These are phyloP conservation scores for Luffa aegyptiaca DNA, from an alignment of 306 rosid genomes.

Conservation along the genomic window DNA sequence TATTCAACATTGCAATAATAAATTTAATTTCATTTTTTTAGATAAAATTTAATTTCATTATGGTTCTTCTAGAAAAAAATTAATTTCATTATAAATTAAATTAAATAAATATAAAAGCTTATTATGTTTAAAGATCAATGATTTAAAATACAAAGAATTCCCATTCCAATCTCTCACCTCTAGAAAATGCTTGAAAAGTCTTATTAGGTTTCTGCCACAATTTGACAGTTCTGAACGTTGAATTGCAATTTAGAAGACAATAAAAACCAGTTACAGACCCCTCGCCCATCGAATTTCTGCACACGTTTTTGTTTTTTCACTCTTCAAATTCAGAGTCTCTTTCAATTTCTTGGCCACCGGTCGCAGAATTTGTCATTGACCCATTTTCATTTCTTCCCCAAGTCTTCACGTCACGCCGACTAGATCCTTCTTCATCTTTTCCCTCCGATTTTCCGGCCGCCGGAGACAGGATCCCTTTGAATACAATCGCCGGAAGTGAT, in stretches of 20 bases:
- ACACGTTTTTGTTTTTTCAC: neutral
- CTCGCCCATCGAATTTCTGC: conserved; percentile 1
- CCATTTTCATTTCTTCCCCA: neutral
- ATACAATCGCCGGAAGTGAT: conserved; percentile 4
- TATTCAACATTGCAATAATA: too few species aligned
- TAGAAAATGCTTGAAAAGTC: neutral
- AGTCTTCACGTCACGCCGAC: neutral
- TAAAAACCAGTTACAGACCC: neutral
- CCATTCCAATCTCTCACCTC: neutral
- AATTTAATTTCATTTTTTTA: too few species aligned
- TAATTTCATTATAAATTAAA: too few species aligned
- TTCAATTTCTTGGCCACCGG: neutral
- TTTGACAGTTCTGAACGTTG: neutral
- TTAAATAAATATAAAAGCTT: too few species aligned
- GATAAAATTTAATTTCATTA: too few species aligned
- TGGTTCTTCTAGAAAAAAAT: too few species aligned
- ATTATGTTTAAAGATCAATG: too few species aligned
- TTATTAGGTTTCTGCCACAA: neutral
- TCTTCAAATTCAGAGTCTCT: neutral
- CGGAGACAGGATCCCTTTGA: neutral
- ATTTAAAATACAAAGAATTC: neutral
- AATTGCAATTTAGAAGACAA: neutral
- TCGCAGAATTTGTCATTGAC: neutral
- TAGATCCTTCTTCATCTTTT: neutral
- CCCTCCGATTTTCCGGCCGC: neutral